Evolutionary conservation across 169 alveolate genomes (phyloP), one percentile per base, ranked within the genome.

Genomic region (Plasmodium chabaudi): DNA sequence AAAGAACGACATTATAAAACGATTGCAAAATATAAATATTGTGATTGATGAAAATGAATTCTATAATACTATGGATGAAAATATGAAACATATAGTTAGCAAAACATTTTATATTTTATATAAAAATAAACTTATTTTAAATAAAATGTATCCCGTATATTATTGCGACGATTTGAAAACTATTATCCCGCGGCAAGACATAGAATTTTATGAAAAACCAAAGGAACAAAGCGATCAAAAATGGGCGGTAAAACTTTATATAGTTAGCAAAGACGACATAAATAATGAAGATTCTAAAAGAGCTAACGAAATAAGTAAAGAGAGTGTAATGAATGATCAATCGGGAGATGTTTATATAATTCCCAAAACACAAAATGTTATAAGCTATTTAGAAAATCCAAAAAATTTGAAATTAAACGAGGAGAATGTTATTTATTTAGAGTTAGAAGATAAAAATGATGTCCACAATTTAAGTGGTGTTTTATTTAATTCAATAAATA

Each of bases 71-170:
- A 75, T 75, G 75, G 75, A 63, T 63, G 67, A 46, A 21, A 12
- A 25, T 12, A 75, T 75, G 88, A 23, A 46, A 15, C 5, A 25
- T 5, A 7, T 75, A 9, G 67, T 75, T 0, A 44, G n/a, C 27
- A 53, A 21, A 9, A 7, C 74, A 1, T 75, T 75, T 63, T 19
- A 63, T 15, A 15, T 53, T 47, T 23, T 75, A 19, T 75, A 61
- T 56, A 75, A 65, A 68, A 63, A 75, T 55, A 21, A 75, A 46
- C 9, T 75, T 9, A 75, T 75, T 13, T 49, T 61, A 55, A 75
- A 63, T 15, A 75, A 51, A 46, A 42, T 75, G 9, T 75, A 75
- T 67, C 88, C 88, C 19, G 71, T 63, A 13, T 75, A 75, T 75
- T 75, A 75, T 27, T 75, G 88, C 27, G 15, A 51, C 7, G 56